Evolutionary conservation across 169 alveolate genomes (phyloP), one percentile per base, ranked within the genome.

Genomic region (Ichthyophthirius multifiliis): DNA sequence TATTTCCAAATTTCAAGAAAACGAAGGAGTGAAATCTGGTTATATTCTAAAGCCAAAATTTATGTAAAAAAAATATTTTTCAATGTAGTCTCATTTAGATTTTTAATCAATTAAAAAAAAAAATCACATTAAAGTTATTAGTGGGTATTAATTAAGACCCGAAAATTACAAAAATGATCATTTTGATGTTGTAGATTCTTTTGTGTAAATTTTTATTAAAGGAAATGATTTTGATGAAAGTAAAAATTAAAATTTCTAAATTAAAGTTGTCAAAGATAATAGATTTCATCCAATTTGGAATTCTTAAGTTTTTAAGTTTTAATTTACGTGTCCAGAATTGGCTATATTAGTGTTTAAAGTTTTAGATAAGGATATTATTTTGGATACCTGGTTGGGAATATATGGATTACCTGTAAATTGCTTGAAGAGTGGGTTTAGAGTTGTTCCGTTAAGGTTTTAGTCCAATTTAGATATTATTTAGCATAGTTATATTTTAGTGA

Each of bases 11-110:
- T 98, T 98, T 85, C 86, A 92, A 82, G 93, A 92, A 67, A 97
- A 97, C 83, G 99, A 98, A 32, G 98, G 98, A 0, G 81, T 83
- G 4, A 81, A 90, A 48, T 85, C 95, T 64, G 99, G 99, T 2
- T 97, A 96, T 87, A 94, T 97, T 5, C 80, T 97, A 74, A 97
- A 97, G 78, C 98, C 99, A 9, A 62, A 78, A 43, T 81, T 74
- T 81, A 83, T 87, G 75, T 71, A 55, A 30, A 20, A 63, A 7
- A 12, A 9, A 5, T 4, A 37, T 7, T 76, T 88, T 12, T 46
- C 64, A n/a, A 88, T 85, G 32, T n/a, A 35, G 10, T 37, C 63
- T 1, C 35, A 47, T 37, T 45, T 16, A 27, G 15, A 34, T n/a
- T n/a, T 64, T 80, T 6, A 31, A 45, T 13, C 84, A 44, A 20